A percentile compares a stretch with the other conserved stretches of the same genome.
These are phyloP conservation scores for Tricholoma sp. DNA, from an alignment of 768 basidiomycete genomes.

Conservation along the genomic window DNA sequence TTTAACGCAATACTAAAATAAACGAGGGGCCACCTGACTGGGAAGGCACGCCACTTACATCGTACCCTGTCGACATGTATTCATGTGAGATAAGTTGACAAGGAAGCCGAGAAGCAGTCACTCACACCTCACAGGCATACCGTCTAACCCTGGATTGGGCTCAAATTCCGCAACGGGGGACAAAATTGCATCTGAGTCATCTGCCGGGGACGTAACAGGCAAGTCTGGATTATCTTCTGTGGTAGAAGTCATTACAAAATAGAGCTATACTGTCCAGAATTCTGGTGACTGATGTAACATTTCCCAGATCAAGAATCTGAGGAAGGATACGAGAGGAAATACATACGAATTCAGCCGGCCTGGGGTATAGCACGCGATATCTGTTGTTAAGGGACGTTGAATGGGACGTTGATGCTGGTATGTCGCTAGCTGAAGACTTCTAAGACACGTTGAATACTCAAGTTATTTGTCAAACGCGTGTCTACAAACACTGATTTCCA, in stretches of 20 bases:
- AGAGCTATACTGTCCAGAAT: constrained; percentile 8
- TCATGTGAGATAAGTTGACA: constrained; percentile 10
- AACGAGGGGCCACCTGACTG: constrained; percentile 12
- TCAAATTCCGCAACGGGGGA: constrained; percentile 49
- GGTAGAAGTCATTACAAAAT: constrained; percentile 20
- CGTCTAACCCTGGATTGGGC: constrained; percentile 69
- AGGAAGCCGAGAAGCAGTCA: constrained; percentile 12
- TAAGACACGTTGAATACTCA: no score
- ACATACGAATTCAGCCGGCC: not conserved
- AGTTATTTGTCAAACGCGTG: not conserved
- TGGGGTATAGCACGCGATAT: not conserved
- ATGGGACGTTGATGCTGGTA: not conserved
- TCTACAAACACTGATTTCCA: not conserved
- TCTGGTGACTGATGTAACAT: no score
- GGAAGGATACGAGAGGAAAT: not conserved
- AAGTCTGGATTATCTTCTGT: constrained; percentile 32
- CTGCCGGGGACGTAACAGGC: constrained; percentile 45
- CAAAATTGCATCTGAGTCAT: constrained; percentile 57
- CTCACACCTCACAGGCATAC: constrained; percentile 78
- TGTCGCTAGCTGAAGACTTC: not conserved
- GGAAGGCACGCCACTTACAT: constrained; percentile 50
- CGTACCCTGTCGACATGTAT: constrained; percentile 63
- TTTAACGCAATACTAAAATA: constrained; percentile 27
- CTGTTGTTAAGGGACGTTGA: no score
- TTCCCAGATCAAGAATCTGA: not conserved